Percentiles rank a stretch among this genome's conserved stretches.
Evolutionary conservation across 176 grass and related monocot species (phyloP).

Genomic region (Oryza australiensis): DNA sequence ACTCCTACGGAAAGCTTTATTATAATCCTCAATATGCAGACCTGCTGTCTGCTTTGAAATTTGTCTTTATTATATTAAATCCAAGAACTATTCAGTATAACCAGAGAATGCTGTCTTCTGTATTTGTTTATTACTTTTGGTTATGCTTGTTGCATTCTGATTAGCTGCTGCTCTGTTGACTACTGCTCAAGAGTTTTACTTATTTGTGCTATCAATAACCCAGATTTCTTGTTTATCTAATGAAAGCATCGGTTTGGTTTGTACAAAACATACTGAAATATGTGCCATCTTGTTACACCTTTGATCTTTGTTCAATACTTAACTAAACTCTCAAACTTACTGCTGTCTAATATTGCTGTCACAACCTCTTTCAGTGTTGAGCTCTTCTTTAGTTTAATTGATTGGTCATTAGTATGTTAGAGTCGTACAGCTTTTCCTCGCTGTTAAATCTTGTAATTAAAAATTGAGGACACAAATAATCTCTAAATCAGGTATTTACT

Average conservation of each 20-base stretch:
- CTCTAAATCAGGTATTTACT: conserved; percentile 59
- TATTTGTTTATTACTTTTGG: background rate
- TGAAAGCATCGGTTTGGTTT: background rate
- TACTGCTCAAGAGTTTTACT: background rate
- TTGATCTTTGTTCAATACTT: background rate
- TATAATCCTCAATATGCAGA: background rate
- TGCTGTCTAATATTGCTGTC: background rate
- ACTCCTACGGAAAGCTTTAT: background rate
- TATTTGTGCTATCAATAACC: background rate
- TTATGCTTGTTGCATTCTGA: background rate
- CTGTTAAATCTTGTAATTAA: conserved; percentile 19
- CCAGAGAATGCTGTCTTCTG: background rate
- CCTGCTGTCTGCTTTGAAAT: background rate
- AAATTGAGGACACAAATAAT: conserved; percentile 40
- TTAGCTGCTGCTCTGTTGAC: background rate
- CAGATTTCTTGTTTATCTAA: background rate
- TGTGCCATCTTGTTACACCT: background rate
- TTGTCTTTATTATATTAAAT: background rate
- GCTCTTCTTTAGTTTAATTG: background rate
- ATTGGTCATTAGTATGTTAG: background rate
- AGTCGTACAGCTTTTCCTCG: background rate
- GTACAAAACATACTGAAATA: background rate
- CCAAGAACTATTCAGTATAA: background rate
- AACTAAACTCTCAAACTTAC: background rate
- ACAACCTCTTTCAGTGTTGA: background rate